Evolutionary conservation across 1,139 yeast genomes (phyloP), one percentile per base, ranked within the genome.

Genomic region (Magnusiomyces starmeri): DNA sequence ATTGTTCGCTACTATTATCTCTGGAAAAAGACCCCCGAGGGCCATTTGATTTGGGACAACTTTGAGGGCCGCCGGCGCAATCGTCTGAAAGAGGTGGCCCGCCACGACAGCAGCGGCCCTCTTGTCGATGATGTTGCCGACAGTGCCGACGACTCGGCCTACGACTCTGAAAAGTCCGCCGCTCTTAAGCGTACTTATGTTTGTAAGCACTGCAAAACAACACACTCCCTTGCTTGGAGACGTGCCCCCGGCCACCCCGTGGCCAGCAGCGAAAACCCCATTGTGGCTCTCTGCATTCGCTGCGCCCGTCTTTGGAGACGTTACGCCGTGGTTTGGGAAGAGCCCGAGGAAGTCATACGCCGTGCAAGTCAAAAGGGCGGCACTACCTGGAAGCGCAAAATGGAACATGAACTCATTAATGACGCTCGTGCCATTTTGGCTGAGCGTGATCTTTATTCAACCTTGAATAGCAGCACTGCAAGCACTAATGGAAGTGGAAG

Each of bases 261-360:
- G 43, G 75, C 74, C 0, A 69, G 65, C 3, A 57, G 56, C 2
- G 64, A 62, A 6, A 62, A 65, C 25, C 66, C 68, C 2, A 56
- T 75, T 1, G 65, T 73, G 10, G 96, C 89, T 0, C 70, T 92
- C 18, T 92, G 98, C 65, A 70, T 77, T 47, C 74, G 97, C 51
- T 92, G 98, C 71, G 96, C 97, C 0, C 75, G 83, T 54, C 66
- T 92, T 42, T 92, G 98, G 98, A 75, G 96, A 64, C 72, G 94
- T 43, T 92, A 92, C 65, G 97, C 90, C 0, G 83, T 86, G 1
- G 74, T 75, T n/a, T 92, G 98, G 97, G 89, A 83, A 59, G 81
- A 80, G 47, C 96, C 96, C 0, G 64, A 71, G 24, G 92, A 84
- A 54, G 81, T 87, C 0, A 70, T 81, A 46, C 77, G 75, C 62